Percentiles rank a stretch among this genome's conserved stretches.
phyloP scores from a whole-genome alignment of 1,139 yeast genomes.

The Yamadazyma diospyri region DNA sequence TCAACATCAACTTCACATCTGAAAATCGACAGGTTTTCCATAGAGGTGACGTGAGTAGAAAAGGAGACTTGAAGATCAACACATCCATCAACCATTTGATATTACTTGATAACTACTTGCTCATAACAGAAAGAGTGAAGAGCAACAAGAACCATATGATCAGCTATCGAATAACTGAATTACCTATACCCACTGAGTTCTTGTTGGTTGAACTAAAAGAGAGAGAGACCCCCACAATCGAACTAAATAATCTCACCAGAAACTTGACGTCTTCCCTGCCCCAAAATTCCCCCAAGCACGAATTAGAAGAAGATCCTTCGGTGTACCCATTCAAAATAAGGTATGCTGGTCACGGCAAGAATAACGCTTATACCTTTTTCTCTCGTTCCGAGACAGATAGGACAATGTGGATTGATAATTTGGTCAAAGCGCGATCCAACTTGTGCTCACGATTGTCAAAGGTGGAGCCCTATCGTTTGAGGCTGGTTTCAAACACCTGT shows the following conservation, averaged over 20 bases:
- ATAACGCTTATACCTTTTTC: constrained; percentile 50
- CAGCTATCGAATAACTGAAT: constrained; percentile 46
- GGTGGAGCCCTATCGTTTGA: constrained; percentile 54
- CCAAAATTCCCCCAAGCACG: constrained; percentile 17
- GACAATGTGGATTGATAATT: constrained; percentile 55
- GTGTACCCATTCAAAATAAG: constrained; percentile 38
- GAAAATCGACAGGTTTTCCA: constrained; percentile 54
- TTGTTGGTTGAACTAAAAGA: constrained; percentile 51
- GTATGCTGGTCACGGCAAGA: constrained; percentile 44
- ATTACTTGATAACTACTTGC: constrained; percentile 66
- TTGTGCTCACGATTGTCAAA: constrained; percentile 43
- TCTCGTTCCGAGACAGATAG: constrained; percentile 55
- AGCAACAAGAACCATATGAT: constrained; percentile 21
- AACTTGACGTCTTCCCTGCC: constrained; percentile 16
- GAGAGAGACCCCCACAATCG: constrained; percentile 19
- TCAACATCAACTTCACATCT: constrained; percentile 53
- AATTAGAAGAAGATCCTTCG: constrained; percentile 25
- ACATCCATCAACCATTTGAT: constrained; percentile 52
- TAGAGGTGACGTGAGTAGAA: constrained; percentile 59
- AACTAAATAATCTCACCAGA: constrained; percentile 19
- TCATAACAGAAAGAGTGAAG: constrained; percentile 55
- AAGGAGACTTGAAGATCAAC: constrained; percentile 60
- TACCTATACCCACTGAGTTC: constrained; percentile 60
- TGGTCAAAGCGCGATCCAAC: constrained; percentile 53
- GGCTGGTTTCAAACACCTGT: constrained; percentile 53